Percentiles rank a stretch among this genome's conserved stretches.
phyloP scores from a whole-genome alignment of 2,329 filamentous ascomycete genomes.

The Cladophialophora immunda region DNA sequence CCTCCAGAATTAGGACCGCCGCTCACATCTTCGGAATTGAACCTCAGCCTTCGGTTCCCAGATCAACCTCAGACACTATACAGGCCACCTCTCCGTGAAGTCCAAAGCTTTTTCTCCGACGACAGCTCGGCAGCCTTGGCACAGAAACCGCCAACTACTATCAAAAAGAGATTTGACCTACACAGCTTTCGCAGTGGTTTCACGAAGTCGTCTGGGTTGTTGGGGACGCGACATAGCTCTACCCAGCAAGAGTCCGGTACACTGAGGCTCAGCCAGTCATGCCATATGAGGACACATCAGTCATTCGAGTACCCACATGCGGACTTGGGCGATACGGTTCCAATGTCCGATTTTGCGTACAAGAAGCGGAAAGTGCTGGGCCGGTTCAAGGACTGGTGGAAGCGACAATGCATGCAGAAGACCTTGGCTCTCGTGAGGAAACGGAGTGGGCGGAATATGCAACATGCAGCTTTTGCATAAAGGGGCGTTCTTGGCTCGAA shows the following conservation, averaged over 20 bases:
- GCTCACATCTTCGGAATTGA: constrained; percentile 35
- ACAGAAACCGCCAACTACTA: constrained; percentile 14
- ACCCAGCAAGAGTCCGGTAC: constrained; percentile 11
- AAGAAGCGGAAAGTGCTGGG: constrained; percentile 39
- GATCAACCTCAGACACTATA: constrained; percentile 21
- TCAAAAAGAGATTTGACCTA: constrained; percentile 33
- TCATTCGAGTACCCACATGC: constrained; percentile 31
- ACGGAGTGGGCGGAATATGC: constrained; percentile 25
- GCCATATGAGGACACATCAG: constrained; percentile 27
- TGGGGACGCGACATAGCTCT: constrained; percentile 25
- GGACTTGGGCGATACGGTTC: constrained; percentile 28
- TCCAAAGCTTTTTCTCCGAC: constrained; percentile 50
- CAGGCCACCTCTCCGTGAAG: constrained; percentile 41
- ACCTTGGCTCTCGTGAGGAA: constrained; percentile 28
- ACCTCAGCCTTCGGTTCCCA: constrained; percentile 40
- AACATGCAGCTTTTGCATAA: constrained; percentile 22
- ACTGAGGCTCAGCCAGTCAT: constrained; percentile 20
- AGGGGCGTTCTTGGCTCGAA: constrained; percentile 1
- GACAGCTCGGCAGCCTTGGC: constrained; percentile 45
- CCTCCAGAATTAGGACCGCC: constrained; percentile 39
- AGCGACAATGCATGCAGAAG: constrained; percentile 36
- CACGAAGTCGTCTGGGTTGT: constrained; percentile 30
- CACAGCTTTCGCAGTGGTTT: constrained; percentile 34
- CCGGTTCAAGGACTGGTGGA: constrained; percentile 40
- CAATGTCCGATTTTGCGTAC: constrained; percentile 41